Evolutionary conservation across 192 early-diverging fungal species (phyloP), one percentile per base, ranked within the genome.

Genomic region (Gamsiella multidivaricata): DNA sequence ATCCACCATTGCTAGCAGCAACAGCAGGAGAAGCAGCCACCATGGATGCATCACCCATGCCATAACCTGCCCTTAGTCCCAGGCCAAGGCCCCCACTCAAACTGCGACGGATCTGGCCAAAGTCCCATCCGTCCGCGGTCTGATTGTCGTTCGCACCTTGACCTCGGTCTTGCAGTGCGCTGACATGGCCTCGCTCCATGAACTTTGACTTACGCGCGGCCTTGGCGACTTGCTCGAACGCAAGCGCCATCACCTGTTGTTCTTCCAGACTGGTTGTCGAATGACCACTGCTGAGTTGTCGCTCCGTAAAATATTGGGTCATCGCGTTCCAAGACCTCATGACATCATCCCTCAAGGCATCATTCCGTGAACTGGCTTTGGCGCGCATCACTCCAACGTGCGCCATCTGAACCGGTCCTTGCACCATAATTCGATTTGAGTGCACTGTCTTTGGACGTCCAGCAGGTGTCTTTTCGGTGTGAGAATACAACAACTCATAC

Each of bases 381-480:
- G 74, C 74, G 4, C 46, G 58, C 65, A 78, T 78, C 1, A 78
- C 65, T 8, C 74, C 74, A 0, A 78, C 66, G 18, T 78, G 68
- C 1, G 65, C 74, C 54, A 78, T 37, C 31, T 63, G 65, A 53
- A 78, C 64, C 28, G 74, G 74, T 9, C 74, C 74, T 25, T 36
- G 22, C 20, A 41, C 36, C 59, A 68, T 10, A 22, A 68, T 76
- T 22, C 42, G 50, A 51, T 76, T 68, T 23, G 3, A 55, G 0
- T 52, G 61, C 18, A 39, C 26, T 12, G 12, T 39, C 37, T 12
- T 39, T 39, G 12, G 37, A 39, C 12, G 28, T 20, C n/a, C 2
- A 12, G 34, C 5, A 29, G n/a, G 0, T 42, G 41, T 23, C 3
- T 23, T 6, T 15, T 31, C 25, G 6, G 65, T 62, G 28, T 51